These are phyloP conservation scores for Tilletia horrida DNA, from an alignment of 1,284 basidiomycete genomes.

Conservation along the genomic window DNA sequence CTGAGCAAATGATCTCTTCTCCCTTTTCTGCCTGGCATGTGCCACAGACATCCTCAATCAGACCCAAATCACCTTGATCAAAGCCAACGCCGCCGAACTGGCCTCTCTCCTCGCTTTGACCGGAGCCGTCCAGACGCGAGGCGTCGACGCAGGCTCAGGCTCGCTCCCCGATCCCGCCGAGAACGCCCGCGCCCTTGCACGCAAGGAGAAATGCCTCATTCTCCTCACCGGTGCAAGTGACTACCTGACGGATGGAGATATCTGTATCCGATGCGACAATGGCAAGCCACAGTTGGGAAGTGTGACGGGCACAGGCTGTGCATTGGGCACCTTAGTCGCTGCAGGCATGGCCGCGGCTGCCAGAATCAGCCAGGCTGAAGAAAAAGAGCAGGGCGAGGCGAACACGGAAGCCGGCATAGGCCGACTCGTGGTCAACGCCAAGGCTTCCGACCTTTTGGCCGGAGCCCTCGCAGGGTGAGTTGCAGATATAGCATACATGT, in stretches of 20 bases:
- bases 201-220: constrained; percentile 74
- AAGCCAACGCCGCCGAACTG: constrained; percentile 91
- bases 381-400: background rate
- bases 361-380: constrained; percentile 50
- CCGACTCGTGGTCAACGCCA: constrained; percentile 29
- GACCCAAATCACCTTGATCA: constrained; percentile 88
- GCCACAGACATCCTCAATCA: constrained; percentile 68
- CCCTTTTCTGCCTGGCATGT: background rate
- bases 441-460: constrained; percentile 33
- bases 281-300: constrained; percentile 72
- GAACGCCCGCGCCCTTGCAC: constrained; percentile 71
- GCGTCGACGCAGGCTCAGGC: constrained; percentile 78
- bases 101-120: constrained; percentile 68
- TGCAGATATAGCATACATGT: too few relatives aligned
- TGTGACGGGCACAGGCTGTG: constrained; percentile 87
- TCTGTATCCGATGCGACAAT: constrained; percentile 69
- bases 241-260: constrained; percentile 78
- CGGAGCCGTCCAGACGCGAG: constrained; percentile 69
- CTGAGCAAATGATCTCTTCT: background rate
- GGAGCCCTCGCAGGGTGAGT: constrained; percentile 40
- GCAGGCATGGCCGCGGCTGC: constrained; percentile 68
- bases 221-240: constrained; percentile 79
- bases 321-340: constrained; percentile 73
- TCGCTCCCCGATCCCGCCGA: constrained; percentile 71
- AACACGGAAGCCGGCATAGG: background rate